Evolutionary conservation across 2,329 filamentous ascomycete genomes (phyloP), one percentile per base, ranked within the genome.

Genomic region (Paramyrothecium sp.): DNA sequence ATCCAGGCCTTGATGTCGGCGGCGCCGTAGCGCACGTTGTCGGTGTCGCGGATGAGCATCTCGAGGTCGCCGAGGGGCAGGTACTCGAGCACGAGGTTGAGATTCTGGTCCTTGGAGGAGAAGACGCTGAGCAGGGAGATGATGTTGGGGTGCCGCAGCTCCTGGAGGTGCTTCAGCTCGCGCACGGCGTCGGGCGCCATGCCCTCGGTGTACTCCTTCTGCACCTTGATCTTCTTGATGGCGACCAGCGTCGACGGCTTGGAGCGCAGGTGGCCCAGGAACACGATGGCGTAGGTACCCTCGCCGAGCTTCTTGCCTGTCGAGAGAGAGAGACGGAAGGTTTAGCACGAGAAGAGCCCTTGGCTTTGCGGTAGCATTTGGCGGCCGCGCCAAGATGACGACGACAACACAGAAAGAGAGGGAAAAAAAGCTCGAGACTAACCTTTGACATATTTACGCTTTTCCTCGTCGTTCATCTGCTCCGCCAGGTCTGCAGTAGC

Each of bases 1-100:
- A 97, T 96, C 95, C 95, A 99, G 17, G 92, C 90, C 74, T 99
- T 99, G 73, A 98, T 92, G 73, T 99, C 95, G 19, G 91, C 90
- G 12, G 87, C 85, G 60, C 90, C 90, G 73, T 98, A 98, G 55
- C 87, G 86, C 51, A 97, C 88, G 55, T 80, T 79, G 50, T 88
- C 84, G 30, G 84, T 87, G 74, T 98, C 93, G 72, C 91, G 91
- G 72, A 97, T 96, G 58, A 99, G 85, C 83, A 93, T 92, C 75
- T 98, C 92, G 26, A 99, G 83, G 75, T 99, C 95, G 63, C 95
- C 94, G n/a, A 91, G 85, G 0, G 94, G 93, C 3, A 98, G 83
- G 73, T 90, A 96, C 75, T 99, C 95, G 65, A 99, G 87, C 22
- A 99, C 95, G 10, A 99, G 85, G 70, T 96, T 97, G 64, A 99